These are phyloP conservation scores for Aspergillus costaricaensis DNA, from an alignment of 2,329 filamentous ascomycete species.

Conservation along the genomic window DNA sequence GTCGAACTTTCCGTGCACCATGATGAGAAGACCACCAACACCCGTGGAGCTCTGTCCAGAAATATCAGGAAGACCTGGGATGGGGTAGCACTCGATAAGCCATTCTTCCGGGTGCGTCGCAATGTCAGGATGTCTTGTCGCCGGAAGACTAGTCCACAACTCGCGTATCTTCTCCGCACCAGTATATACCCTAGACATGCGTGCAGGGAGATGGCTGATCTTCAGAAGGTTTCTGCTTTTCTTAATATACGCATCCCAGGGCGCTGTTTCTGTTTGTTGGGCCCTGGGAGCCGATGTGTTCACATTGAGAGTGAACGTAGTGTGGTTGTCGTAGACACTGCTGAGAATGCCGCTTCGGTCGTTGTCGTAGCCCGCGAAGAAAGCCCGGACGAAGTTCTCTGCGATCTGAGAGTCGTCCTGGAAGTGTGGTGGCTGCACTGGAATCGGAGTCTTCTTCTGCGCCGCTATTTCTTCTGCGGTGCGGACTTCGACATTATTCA, in stretches of 20 bases:
- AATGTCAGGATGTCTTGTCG: constrained; percentile 73
- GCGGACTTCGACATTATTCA: constrained; percentile 75
- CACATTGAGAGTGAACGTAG: constrained; percentile 73
- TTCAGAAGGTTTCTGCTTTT: constrained; percentile 76
- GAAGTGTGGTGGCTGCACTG: constrained; percentile 66
- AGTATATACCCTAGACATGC: constrained; percentile 66
- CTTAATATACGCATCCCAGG: constrained; percentile 74
- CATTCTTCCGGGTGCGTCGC: constrained; percentile 69
- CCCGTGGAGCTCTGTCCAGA: constrained; percentile 63
- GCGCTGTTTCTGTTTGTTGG: constrained; percentile 49
- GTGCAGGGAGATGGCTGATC: constrained; percentile 62
- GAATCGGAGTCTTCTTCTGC: constrained; percentile 61
- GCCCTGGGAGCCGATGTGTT: constrained; percentile 62
- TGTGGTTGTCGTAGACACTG: constrained; percentile 73
- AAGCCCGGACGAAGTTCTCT: constrained; percentile 73
- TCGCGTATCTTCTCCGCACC: constrained; percentile 67
- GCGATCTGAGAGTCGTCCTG: constrained; percentile 72
- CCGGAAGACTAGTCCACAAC: constrained; percentile 69
- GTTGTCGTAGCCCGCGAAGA: constrained; percentile 72
- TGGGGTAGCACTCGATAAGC: constrained; percentile 77
- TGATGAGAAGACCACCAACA: constrained; percentile 76
- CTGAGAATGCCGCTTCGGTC: constrained; percentile 65
- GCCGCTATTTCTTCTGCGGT: constrained; percentile 69
- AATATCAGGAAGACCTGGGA: constrained; percentile 71
- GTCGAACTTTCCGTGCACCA: constrained; percentile 81